Conservation (phyloP, 1,284 basidiomycete genomes). For the Heliocybe sulcata region DNA sequence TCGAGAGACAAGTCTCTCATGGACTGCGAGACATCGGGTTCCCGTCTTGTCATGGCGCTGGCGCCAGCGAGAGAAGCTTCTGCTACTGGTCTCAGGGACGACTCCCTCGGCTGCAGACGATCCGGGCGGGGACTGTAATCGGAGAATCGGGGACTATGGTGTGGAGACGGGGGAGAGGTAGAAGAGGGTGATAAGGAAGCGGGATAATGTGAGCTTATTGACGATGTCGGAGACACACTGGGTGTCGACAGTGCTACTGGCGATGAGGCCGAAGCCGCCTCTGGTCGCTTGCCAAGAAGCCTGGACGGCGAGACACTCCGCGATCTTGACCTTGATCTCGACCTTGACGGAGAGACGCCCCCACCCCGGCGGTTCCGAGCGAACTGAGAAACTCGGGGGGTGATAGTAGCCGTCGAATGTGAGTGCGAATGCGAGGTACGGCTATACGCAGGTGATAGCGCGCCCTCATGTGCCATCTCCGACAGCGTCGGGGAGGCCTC, state of each 20-base stretch:
- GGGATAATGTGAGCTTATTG: slow-evolving; percentile 26
- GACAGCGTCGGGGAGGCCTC: background rate
- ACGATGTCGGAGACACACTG: slow-evolving; percentile 26
- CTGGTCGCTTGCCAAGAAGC: background rate
- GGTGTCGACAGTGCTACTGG: slow-evolving; percentile 19
- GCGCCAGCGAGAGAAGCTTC: background rate
- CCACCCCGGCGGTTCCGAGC: background rate
- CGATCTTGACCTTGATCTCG: slow-evolving; percentile 6
- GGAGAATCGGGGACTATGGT: slow-evolving; percentile 10
- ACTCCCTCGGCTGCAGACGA: background rate
- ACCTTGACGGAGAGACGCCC: slow-evolving; percentile 7
- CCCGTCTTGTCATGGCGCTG: background rate
- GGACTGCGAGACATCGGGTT: no score
- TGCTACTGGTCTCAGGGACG: background rate
- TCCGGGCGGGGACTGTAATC: background rate
- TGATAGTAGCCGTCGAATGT: slow-evolving; percentile 25
- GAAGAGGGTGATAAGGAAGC: slow-evolving; percentile 21
- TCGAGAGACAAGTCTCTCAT: background rate
- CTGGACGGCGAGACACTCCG: background rate
- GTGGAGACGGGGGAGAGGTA: slow-evolving; percentile 25
- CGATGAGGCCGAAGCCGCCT: slow-evolving; percentile 15
- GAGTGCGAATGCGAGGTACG: slow-evolving; percentile 15
- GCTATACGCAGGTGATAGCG: slow-evolving; percentile 8
- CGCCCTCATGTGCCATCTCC: background rate
- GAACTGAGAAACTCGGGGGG: slow-evolving; percentile 11